Evolutionary conservation across 805 yeast species (phyloP).

Genomic region (Candida broadrunensis): DNA sequence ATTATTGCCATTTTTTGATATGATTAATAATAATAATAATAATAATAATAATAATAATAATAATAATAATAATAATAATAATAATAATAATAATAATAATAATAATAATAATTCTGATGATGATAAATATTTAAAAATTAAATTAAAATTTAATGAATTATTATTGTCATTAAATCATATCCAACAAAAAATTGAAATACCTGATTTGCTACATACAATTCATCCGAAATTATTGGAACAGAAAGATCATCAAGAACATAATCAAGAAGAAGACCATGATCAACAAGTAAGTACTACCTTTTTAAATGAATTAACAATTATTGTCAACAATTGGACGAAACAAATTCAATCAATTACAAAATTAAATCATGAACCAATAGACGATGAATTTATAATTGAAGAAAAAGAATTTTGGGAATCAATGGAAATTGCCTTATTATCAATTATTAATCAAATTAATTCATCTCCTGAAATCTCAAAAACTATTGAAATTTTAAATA

Average conservation of each 20-base stretch:
- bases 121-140: conserved; percentile 27
- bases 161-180: conserved; percentile 64
- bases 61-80: not conserved
- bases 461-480: conserved; percentile 49
- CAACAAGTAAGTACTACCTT: conserved; percentile 47
- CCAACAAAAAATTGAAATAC: conserved; percentile 65
- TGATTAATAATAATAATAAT: conserved; percentile 22
- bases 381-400: conserved; percentile 52
- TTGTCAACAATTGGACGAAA: conserved; percentile 73
- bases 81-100: not conserved
- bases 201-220: conserved; percentile 52
- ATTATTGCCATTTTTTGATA: conserved; percentile 67
- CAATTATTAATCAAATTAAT: conserved; percentile 55
- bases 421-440: conserved; percentile 56
- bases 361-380: conserved; percentile 48
- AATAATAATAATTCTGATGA: not conserved
- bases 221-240: conserved; percentile 45
- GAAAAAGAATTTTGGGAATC: conserved; percentile 80
- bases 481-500: conserved; percentile 58
- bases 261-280: conserved; percentile 27
- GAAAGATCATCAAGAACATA: conserved; percentile 6
- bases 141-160: conserved; percentile 66
- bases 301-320: conserved; percentile 65
- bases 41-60: too few species aligned
- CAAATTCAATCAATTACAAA: conserved; percentile 56